Conservation (phyloP, 2,329 filamentous ascomycete species). For the Cladosporium colombiae region DNA sequence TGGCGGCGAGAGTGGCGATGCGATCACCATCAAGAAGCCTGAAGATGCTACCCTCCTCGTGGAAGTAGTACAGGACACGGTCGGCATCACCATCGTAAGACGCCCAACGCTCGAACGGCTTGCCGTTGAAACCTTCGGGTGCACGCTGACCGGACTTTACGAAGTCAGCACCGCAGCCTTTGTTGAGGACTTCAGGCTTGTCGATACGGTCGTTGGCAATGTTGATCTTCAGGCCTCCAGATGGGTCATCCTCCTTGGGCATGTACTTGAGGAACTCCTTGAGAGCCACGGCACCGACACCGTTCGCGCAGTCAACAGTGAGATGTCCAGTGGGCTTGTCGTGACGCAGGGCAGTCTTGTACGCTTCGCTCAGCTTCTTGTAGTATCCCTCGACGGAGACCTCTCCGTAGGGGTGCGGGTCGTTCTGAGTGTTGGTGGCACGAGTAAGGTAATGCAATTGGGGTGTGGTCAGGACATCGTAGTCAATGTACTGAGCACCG, state of each 20-base stretch:
- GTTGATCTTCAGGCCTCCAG: constrained; percentile 72
- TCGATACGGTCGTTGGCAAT: constrained; percentile 92
- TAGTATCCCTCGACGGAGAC: constrained; percentile 92
- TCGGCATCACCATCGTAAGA: constrained; percentile 96
- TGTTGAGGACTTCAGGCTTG: constrained; percentile 84
- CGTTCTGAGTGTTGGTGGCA: constrained; percentile 89
- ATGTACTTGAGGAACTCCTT: constrained; percentile 82
- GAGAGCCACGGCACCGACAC: constrained; percentile 91
- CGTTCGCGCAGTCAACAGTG: constrained; percentile 93
- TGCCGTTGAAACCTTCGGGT: constrained; percentile 77
- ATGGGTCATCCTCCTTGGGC: constrained; percentile 59
- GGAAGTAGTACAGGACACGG: constrained; percentile 92
- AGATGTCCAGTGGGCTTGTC: constrained; percentile 72
- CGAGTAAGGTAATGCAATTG: constrained; percentile 96
- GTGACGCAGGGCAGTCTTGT: constrained; percentile 77
- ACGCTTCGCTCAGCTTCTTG: constrained; percentile 83
- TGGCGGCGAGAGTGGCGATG: constrained; percentile 90
- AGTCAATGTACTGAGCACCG: constrained; percentile 74
- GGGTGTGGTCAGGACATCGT: constrained; percentile 91
- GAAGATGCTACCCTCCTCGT: constrained; percentile 79
- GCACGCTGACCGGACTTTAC: constrained; percentile 96
- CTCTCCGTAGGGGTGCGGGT: constrained; percentile 82
- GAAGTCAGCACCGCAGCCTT: constrained; percentile 89
- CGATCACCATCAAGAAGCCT: constrained; percentile 94
- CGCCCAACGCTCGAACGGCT: constrained; percentile 75